Base-by-base conservation (phyloP, 371 early-diverging fungal species). In the Zopfochytrium polystomum region DNA sequence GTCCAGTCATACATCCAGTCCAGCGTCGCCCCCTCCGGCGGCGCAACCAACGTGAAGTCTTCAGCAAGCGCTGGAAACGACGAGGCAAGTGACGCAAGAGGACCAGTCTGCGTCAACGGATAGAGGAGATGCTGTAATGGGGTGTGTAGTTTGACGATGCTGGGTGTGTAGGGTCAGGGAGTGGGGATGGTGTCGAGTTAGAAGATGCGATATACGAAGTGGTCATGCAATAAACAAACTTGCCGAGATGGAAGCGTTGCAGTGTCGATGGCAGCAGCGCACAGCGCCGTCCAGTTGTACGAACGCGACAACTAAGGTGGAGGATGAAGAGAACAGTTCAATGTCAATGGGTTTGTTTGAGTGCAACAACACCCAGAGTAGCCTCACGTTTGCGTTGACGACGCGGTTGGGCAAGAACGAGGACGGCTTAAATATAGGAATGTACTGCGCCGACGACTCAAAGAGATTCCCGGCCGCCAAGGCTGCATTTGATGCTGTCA, bases 241-340 rank as follows among this genome's bases (percentile, higher is more conserved):
- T n/a, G n/a, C 80, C 84, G 71, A 58, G 73, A 82, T 0, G 82
- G 81, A 0, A 85, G 54, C 0, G 84, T 75, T 0, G 76, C 79
- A 1, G 83, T 80, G 33, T 89, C 89, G 7, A 89, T 80, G 3
- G 80, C 86, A 0, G 86, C 74, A 3, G 89, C 77, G 29, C 85
- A 67, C 26, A 82, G 74, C 1, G 87, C 86, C 47, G 84, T 86
- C 32, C 86, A 85, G 53, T 87, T 86, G 58, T 85, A 89, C 57
- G 71, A 59, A 18, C 71, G 70, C 22, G 65, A 60, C 5, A 79
- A 63, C 73, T 85, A 44, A 15, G 45, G 26, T 9, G 29, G 32
- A 49, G 54, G 6, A 20, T 23, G 7, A 25, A 38, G 22, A 52
- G 11, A 13, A 5, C 6, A 47, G 18, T 25, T 56, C 55, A 60